Conservation (phyloP, 176 grass and related monocot species). For the sorghum (Sorghum bicolor) region DNA sequence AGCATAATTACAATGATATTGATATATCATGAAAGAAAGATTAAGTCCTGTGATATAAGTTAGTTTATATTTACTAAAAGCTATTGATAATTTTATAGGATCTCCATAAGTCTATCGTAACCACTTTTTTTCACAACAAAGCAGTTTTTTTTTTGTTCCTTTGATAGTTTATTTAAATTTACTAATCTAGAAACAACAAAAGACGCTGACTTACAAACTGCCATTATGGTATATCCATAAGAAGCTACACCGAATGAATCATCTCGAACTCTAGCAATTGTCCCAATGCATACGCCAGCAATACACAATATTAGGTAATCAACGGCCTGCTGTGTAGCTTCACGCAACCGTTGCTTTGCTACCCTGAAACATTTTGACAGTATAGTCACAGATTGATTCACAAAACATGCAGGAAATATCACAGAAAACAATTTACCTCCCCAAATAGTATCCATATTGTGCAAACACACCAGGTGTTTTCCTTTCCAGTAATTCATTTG, state of each 20-base stretch:
- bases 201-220: slow-evolving; percentile 63
- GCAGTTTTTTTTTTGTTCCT: background rate
- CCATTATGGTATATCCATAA: slow-evolving; percentile 70
- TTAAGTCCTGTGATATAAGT: background rate
- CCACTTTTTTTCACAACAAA: background rate
- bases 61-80: background rate
- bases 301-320: slow-evolving; percentile 75
- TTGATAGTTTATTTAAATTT: slow-evolving; percentile 20
- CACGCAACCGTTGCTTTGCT: slow-evolving; percentile 58
- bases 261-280: slow-evolving; percentile 61
- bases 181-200: slow-evolving; percentile 18
- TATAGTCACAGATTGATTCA: slow-evolving; percentile 27
- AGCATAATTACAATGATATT: background rate
- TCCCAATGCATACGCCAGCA: slow-evolving; percentile 70
- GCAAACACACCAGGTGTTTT: slow-evolving; percentile 52
- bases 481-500: slow-evolving; percentile 47
- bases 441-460: slow-evolving; percentile 68
- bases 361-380: slow-evolving; percentile 50
- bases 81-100: background rate
- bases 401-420: background rate
- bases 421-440: slow-evolving; percentile 56
- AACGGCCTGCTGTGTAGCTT: slow-evolving; percentile 47
- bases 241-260: slow-evolving; percentile 54
- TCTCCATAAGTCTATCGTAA: background rate
- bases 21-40: background rate